phyloP scores from a whole-genome alignment of 202 grass and related monocot genomes.

The Sporobolus alterniflorus region DNA sequence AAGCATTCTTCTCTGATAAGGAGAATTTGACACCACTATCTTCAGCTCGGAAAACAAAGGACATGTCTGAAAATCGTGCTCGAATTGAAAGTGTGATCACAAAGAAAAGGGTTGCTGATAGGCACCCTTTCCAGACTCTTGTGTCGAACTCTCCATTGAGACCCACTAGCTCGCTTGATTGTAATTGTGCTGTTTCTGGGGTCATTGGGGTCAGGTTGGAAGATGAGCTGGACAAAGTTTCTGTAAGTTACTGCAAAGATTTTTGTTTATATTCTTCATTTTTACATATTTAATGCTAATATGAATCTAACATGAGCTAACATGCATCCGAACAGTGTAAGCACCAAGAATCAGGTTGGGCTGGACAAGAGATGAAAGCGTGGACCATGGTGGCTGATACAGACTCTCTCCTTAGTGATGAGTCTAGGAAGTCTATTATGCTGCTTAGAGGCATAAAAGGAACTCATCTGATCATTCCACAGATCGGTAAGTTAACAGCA shows the following conservation, averaged over 20 bases:
- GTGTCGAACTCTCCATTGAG: conserved; percentile 63
- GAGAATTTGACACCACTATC: conserved; percentile 57
- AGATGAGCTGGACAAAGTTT: conserved; percentile 32
- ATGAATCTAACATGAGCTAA: background rate
- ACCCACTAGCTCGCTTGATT: conserved; percentile 25
- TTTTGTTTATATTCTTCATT: conserved; percentile 7
- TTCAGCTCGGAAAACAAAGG: conserved; percentile 38
- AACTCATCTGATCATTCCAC: conserved; percentile 77
- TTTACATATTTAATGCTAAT: conserved; percentile 27
- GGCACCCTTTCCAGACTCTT: conserved; percentile 72
- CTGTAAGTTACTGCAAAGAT: conserved; percentile 33
- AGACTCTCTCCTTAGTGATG: conserved; percentile 69
- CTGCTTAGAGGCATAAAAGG: conserved; percentile 83
- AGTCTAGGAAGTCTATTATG: conserved; percentile 75
- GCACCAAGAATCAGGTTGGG: conserved; percentile 21
- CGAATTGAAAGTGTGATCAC: conserved; percentile 59
- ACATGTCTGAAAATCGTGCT: conserved; percentile 38
- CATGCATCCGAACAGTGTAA: conserved; percentile 35
- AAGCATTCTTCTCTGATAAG: conserved; percentile 58
- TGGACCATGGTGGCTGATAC: conserved; percentile 92
- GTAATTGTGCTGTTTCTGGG: conserved; percentile 27
- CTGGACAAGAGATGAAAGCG: conserved; percentile 53
- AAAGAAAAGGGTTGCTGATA: conserved; percentile 67
- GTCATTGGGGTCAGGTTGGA: conserved; percentile 42
- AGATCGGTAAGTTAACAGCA: conserved; percentile 59